Evolutionary conservation across 2,329 filamentous ascomycete species (phyloP).

Genomic region (Diaporthe destruens): DNA sequence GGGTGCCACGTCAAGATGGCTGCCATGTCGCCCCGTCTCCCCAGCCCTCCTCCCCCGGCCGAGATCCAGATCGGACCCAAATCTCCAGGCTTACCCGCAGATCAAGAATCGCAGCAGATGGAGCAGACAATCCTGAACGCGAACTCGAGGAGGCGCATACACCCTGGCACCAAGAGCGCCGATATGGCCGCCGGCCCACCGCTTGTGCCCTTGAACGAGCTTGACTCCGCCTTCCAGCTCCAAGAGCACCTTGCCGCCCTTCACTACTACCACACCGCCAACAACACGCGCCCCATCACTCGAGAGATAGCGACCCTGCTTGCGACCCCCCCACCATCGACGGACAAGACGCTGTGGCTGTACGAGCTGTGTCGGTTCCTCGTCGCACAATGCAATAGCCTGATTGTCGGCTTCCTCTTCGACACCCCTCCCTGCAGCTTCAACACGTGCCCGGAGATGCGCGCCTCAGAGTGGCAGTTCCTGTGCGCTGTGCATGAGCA

Average conservation of each 20-base stretch:
- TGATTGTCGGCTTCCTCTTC: slow-evolving; percentile 93
- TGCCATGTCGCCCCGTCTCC: slow-evolving; percentile 89
- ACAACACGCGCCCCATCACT: slow-evolving; percentile 78
- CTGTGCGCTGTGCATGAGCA: slow-evolving; percentile 97
- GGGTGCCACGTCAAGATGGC: slow-evolving; percentile 64
- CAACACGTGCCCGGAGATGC: slow-evolving; percentile 95
- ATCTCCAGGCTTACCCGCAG: slow-evolving; percentile 55
- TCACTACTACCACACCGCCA: slow-evolving; percentile 82
- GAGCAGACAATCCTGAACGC: slow-evolving; percentile 76
- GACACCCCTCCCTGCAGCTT: slow-evolving; percentile 91
- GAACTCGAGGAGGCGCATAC: slow-evolving; percentile 85
- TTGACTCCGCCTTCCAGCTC: slow-evolving; percentile 96
- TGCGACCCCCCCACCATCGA: slow-evolving; percentile 81
- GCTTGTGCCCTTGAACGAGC: slow-evolving; percentile 87
- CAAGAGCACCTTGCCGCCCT: slow-evolving; percentile 97
- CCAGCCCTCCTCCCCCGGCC: slow-evolving; percentile 92
- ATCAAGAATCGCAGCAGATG: slow-evolving; percentile 70
- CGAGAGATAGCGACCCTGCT: slow-evolving; percentile 81
- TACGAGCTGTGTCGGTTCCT: slow-evolving; percentile 98
- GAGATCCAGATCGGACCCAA: slow-evolving; percentile 85
- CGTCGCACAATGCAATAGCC: slow-evolving; percentile 91
- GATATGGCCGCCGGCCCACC: slow-evolving; percentile 96
- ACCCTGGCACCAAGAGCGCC: slow-evolving; percentile 89
- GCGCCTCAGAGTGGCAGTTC: slow-evolving; percentile 98
- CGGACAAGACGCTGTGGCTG: slow-evolving; percentile 92